Evolutionary conservation across 371 early-diverging fungal genomes (phyloP).

Genomic region (Rhizopus arrhizus): DNA sequence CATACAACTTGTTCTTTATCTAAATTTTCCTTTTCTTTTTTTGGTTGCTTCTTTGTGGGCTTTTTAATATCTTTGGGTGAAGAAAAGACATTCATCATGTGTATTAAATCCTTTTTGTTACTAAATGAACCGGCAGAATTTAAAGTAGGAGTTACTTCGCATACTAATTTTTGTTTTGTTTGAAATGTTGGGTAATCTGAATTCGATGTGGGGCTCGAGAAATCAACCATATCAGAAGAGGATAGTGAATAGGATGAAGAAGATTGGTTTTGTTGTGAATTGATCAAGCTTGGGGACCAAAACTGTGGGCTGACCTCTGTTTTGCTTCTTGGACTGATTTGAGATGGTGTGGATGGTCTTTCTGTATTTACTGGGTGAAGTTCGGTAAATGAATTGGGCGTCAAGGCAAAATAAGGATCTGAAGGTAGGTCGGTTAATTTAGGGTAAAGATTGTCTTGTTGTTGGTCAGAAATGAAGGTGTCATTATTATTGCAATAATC

Average conservation of each 20-base stretch:
- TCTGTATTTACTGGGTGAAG: constrained; percentile 4
- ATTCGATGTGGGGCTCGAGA: too few species aligned
- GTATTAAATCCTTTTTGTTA: constrained; percentile 35
- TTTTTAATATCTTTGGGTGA: constrained; percentile 14
- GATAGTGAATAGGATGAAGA: constrained; percentile 6
- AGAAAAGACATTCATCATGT: constrained; percentile 45
- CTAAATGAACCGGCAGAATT: constrained; percentile 17
- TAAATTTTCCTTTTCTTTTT: constrained; percentile 4
- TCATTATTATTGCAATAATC: background rate
- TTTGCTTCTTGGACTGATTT: background rate
- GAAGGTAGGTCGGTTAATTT: constrained; percentile 7
- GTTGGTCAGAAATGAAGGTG: background rate
- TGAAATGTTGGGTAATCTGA: constrained; percentile 1
- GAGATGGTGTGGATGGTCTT: constrained; percentile 17
- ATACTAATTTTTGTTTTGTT: background rate
- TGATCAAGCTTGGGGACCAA: constrained; percentile 26
- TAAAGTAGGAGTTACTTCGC: constrained; percentile 4
- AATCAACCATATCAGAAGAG: background rate
- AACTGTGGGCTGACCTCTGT: constrained; percentile 5
- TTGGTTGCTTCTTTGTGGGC: background rate
- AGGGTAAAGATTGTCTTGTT: constrained; percentile 20
- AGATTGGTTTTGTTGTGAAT: constrained; percentile 8
- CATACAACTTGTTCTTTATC: background rate
- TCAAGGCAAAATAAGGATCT: background rate
- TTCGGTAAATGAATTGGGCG: background rate